Evolutionary conservation across 495 filamentous ascomycete genomes (phyloP), one percentile per base, ranked within the genome.

Genomic region (Extremus antarcticus): DNA sequence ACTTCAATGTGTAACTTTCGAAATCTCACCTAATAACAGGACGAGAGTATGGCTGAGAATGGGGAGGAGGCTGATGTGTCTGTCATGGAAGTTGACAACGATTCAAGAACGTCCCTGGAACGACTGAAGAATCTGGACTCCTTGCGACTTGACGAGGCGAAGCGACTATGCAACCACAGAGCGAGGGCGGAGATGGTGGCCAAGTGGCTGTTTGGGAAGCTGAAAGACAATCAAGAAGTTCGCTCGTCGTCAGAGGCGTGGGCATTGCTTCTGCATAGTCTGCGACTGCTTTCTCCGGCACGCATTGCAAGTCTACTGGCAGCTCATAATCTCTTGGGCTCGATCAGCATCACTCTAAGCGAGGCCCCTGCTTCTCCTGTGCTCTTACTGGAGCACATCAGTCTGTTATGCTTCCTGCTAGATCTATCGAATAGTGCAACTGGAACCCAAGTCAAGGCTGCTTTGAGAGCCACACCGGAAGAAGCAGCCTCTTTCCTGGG

Each of bases 171-270:
- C 58, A 20, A 55, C 2, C 59, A 62, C 25, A 41, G 24, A n/a
- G 51, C 55, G 4, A 76, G 81, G 66, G 77, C 81, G 58, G 81
- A 86, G 67, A 86, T 81, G 81, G 71, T 83, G 8, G 65, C 85
- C 22, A 73, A 76, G 58, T 88, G 84, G 84, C 65, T 87, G 23
- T 71, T 87, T 57, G 83, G 82, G 63, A 81, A 75, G 59, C 54
- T 85, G 16, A 73, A 78, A 47, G 61, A 66, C 20, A 63, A 64
- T 17, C 59, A 56, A 21, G 56, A 61, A 13, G 51, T 45, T 15
- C 60, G 65, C 4, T 19, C 22, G 13, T 15, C 7, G 7, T 1
- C 35, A 2, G 25, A 29, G 1, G 22, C 54, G 9, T 57, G 59
- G 59, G 35, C n/a, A 7, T 20, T 50, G 40, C 45, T 60, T 2